Evolutionary conservation across 768 basidiomycete genomes (phyloP), one percentile per base, ranked within the genome.

Genomic region (Lactarius pseudohatsudake): DNA sequence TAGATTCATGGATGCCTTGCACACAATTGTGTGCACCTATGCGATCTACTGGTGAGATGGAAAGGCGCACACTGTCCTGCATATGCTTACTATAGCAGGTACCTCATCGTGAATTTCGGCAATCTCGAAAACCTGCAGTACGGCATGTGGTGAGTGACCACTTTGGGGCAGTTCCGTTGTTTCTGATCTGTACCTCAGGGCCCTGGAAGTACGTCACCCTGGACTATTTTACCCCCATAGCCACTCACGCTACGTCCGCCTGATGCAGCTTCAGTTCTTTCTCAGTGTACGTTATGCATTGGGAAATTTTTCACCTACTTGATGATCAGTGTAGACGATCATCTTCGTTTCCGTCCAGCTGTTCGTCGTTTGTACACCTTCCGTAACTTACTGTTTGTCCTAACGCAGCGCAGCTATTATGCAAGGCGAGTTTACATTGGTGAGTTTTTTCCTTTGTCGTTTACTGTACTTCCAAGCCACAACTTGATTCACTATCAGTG

Each of bases 91-190:
- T 15, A 32, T 41, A 16, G 4, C 57, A 84, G 83, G 77, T 82
- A 82, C 69, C 75, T 85, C 54, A 74, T 85, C 34, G 73, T 77
- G 38, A 82, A 83, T 62, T 84, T 77, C 71, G 70, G 75, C 32
- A 78, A 82, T 55, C 70, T 74, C 18, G 68, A 69, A 2, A 79
- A 77, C n/a, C 72, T 84, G 38, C 47, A 64, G 22, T 74, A 74
- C 20, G 76, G 78, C 28, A 78, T 76, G 56, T 83, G 83, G 84
- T 83, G 60, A 63, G 77, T 71, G 9, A 13, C 22, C 22, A n/a
- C 15, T 55, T 15, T 30, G 8, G n/a, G 43, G 16, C 26, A 6
- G 50, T 9, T 5, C 28, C 20, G 40, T 55, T 32, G n/a, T 55
- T 28, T 61, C 60, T 56, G 50, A 45, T 38, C 63, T 15, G 18